Evolutionary conservation across 352 stramenopile species (phyloP), one percentile per base, ranked within the genome.

Genomic region (Globisporangium spiculum): DNA sequence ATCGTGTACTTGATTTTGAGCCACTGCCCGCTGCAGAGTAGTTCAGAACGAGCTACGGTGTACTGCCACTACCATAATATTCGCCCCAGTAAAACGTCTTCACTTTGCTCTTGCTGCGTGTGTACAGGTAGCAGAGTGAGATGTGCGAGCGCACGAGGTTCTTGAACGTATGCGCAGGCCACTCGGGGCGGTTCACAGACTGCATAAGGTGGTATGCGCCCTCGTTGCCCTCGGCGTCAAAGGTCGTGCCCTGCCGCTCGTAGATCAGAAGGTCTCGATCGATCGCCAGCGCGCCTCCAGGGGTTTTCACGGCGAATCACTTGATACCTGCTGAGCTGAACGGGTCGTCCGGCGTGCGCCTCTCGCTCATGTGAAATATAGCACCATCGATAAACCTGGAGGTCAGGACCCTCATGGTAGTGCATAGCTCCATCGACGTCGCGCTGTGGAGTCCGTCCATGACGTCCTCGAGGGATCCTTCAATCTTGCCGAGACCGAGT

Each of bases 201-300:
- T 84, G 75, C 73, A 86, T 71, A 36, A 79, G 54, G 24, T 83
- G 75, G 57, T 81, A 87, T 1, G 67, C 79, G 63, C 83, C 75
- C 1, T 76, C 68, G 12, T 75, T 75, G 4, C 76, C 75, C 0
- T 71, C 60, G 1, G 72, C 70, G 10, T 83, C 74, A 0, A 69
- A 60, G 0, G 82, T 71, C 12, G 78, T 60, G 9, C 76, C 76
- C 68, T 77, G 75, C 34, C 81, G 81, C 68, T 86, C 79, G 44
- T 81, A 84, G 66, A 76, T 78, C 58, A 78, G 78, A n/a, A 83
- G 64, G 30, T 84, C 79, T 14, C 77, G 76, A 58, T 86, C 76
- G 64, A 59, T 69, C 5, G 66, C 59, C 1, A 86, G 67, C 12
- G 69, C 41, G 0, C 74, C 70, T 18, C 77, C 64, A 8, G 67